Conservation (phyloP, 805 yeast genomes). For the Hanseniaspora mollemarum region DNA sequence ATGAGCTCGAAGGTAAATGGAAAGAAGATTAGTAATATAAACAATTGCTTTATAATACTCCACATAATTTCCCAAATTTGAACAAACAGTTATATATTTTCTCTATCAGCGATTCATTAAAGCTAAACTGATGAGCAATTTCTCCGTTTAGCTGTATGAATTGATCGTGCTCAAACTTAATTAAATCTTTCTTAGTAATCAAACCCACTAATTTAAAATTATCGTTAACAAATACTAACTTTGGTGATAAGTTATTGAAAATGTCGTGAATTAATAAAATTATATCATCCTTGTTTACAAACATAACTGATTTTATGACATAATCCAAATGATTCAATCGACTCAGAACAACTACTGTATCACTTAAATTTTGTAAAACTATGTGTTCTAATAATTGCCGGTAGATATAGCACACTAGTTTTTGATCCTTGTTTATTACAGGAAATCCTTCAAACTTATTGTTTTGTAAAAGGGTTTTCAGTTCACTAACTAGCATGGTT, state of each 20-base stretch:
- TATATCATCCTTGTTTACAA: conserved; percentile 42
- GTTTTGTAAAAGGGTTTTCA: conserved; percentile 6
- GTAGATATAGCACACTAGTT: conserved; percentile 17
- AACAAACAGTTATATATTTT: conserved; percentile 2
- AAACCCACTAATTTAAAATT: conserved; percentile 56
- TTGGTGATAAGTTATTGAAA: conserved; percentile 71
- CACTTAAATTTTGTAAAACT: conserved; percentile 5
- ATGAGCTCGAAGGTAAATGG: conserved; percentile 75
- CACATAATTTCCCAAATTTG: conserved; percentile 1
- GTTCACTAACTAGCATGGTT: conserved; percentile 20
- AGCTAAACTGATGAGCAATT: conserved; percentile 14
- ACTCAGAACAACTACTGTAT: not conserved
- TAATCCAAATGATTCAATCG: conserved; percentile 30
- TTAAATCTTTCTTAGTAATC: conserved; percentile 74
- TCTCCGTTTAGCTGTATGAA: conserved; percentile 20
- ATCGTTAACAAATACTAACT: conserved; percentile 48
- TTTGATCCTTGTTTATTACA: conserved; percentile 20
- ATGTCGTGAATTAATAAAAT: conserved; percentile 53
- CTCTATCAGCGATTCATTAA: conserved; percentile 5
- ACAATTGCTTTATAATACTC: not conserved
- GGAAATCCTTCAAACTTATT: conserved; percentile 27
- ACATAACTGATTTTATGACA: conserved; percentile 42
- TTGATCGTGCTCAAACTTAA: conserved; percentile 44
- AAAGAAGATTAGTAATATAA: conserved; percentile 35
- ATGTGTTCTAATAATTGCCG: conserved; percentile 17